Conservation (phyloP, 1,284 basidiomycete species). For the Termitomyces sp. region DNA sequence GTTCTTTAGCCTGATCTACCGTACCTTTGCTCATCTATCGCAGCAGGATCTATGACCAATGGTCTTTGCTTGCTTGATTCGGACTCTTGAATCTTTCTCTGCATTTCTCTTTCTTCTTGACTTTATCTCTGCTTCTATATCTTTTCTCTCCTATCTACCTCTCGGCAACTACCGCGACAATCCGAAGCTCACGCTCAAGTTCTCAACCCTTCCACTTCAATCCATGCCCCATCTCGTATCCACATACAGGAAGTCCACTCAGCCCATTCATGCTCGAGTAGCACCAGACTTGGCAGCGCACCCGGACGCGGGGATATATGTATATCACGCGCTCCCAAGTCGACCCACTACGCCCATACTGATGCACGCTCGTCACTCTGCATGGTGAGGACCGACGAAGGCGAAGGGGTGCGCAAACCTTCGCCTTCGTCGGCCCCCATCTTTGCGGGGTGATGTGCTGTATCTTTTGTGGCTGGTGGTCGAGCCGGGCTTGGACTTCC, state of each 20-base stretch:
- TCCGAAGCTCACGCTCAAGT: background rate
- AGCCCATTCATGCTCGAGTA: background rate
- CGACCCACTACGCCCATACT: background rate
- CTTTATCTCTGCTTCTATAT: background rate
- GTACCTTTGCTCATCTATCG: background rate
- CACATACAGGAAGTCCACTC: background rate
- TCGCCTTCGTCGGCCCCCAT: background rate
- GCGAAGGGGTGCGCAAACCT: conserved; percentile 4
- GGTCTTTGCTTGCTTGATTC: background rate
- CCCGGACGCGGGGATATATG: conserved; percentile 3
- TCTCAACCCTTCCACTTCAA: background rate
- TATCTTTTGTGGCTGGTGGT: conserved; percentile 91
- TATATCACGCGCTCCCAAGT: conserved; percentile 2
- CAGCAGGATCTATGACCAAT: background rate
- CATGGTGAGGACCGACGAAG: background rate
- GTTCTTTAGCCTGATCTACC: background rate
- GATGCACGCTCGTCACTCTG: background rate
- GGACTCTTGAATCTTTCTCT: background rate
- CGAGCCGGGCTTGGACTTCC: conserved; percentile 64
- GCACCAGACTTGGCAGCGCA: conserved; percentile 3
- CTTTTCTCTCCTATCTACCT: background rate
- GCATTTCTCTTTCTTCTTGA: background rate
- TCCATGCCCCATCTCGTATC: background rate
- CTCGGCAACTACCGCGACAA: background rate
- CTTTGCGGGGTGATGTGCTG: conserved; percentile 60